A percentile compares a stretch with the other conserved stretches of the same genome.
These are phyloP conservation scores for Petasospora rhodanensis DNA, from an alignment of 1,139 yeast genomes.

Conservation along the genomic window DNA sequence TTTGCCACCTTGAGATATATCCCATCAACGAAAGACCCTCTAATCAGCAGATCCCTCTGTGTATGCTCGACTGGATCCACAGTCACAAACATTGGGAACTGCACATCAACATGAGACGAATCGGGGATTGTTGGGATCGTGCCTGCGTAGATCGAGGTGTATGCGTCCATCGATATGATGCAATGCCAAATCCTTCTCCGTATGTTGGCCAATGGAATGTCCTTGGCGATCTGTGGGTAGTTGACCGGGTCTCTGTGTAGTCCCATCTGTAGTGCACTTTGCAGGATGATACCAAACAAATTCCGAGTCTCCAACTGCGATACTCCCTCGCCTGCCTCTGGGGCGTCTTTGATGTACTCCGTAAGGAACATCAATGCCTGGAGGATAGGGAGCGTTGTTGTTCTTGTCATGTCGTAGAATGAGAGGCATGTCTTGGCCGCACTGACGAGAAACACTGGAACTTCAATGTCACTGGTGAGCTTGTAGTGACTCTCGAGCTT, in stretches of 20 bases:
- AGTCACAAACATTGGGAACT: slow-evolving; percentile 10
- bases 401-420: slow-evolving; percentile 13
- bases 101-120: slow-evolving; percentile 9
- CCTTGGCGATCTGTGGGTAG: slow-evolving; percentile 11
- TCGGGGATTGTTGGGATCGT: slow-evolving; percentile 13
- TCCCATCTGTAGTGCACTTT: slow-evolving; percentile 19
- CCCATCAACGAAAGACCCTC: slow-evolving; percentile 3
- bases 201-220: slow-evolving; percentile 11
- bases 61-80: slow-evolving; percentile 14
- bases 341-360: slow-evolving; percentile 18
- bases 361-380: slow-evolving; percentile 16
- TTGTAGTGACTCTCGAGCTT: slow-evolving; percentile 1
- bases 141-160: slow-evolving; percentile 12
- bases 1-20: slow-evolving; percentile 7
- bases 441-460: slow-evolving; percentile 10
- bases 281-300: slow-evolving; percentile 15
- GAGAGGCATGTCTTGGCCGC: slow-evolving; percentile 16
- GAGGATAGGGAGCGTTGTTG: slow-evolving; percentile 13
- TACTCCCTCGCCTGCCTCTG: slow-evolving; percentile 21
- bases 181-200: slow-evolving; percentile 19
- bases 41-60: slow-evolving; percentile 11
- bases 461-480: background rate
- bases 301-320: slow-evolving; percentile 13
- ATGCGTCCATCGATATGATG: slow-evolving; percentile 12
- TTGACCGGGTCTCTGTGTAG: slow-evolving; percentile 23